Conservation (phyloP, 306 rosid genomes). For the Prunus armeniaca region DNA sequence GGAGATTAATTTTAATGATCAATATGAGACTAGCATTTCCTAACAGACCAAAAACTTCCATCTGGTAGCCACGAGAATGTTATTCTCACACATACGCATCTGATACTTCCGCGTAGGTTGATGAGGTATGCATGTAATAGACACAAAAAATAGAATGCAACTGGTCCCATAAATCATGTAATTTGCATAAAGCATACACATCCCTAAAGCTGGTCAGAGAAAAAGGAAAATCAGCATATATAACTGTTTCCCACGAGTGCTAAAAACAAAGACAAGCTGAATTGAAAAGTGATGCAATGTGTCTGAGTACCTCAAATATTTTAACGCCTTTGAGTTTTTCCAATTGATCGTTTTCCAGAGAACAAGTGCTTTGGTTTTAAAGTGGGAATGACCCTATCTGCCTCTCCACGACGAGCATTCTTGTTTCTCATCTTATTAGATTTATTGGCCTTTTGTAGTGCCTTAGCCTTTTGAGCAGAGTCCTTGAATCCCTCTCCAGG, state of each 20-base stretch:
- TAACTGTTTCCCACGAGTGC: neutral
- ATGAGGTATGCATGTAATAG: neutral
- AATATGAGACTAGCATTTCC: neutral
- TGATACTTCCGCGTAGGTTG: neutral
- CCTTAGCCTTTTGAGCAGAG: constrained; percentile 68
- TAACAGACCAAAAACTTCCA: neutral
- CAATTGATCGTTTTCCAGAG: constrained; percentile 73
- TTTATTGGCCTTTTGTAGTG: constrained; percentile 56
- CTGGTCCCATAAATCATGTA: neutral
- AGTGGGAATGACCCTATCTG: constrained; percentile 82
- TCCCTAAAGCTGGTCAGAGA: neutral
- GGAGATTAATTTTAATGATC: neutral
- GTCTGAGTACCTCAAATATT: constrained; percentile 24
- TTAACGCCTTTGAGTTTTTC: constrained; percentile 78
- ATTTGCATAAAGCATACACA: neutral
- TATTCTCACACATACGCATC: neutral
- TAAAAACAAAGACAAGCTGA: neutral
- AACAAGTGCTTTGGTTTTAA: constrained; percentile 76
- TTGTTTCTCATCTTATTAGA: constrained; percentile 72
- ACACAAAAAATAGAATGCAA: neutral
- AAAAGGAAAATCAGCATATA: neutral
- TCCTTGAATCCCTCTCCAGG: constrained; percentile 90
- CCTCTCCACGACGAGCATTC: constrained; percentile 84
- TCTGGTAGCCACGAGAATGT: neutral
- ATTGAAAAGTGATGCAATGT: neutral